phyloP scores from a whole-genome alignment of 2,329 filamentous ascomycete genomes.

The Phialophora tarda region DNA sequence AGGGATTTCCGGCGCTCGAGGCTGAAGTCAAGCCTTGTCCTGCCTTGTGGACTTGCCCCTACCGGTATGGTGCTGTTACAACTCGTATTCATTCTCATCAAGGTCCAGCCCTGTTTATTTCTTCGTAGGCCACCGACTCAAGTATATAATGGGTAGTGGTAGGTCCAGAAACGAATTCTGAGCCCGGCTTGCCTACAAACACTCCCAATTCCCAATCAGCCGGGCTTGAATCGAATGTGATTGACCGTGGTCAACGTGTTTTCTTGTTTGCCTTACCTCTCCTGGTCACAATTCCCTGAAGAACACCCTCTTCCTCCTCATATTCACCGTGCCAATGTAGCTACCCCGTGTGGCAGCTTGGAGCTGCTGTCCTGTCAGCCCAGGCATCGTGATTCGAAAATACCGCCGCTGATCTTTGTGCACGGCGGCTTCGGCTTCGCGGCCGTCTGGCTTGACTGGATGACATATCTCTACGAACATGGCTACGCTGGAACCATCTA shows the following conservation, averaged over 20 bases:
- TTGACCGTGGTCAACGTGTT: conserved; percentile 4
- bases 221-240: background rate
- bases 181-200: background rate
- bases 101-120: background rate
- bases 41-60: background rate
- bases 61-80: background rate
- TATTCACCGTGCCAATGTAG: background rate
- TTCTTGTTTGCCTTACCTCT: background rate
- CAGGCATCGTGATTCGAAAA: background rate
- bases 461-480: background rate
- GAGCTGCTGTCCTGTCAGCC: background rate
- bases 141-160: background rate
- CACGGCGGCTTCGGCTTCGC: conserved; percentile 2
- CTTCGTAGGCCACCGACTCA: background rate
- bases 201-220: background rate
- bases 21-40: conserved; percentile 3
- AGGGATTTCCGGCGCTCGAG: background rate
- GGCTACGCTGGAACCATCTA: background rate
- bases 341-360: background rate
- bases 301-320: conserved; percentile 4
- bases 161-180: background rate
- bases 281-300: background rate
- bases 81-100: background rate
- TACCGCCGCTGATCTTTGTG: background rate
- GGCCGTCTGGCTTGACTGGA: conserved; percentile 1